A percentile compares a stretch with the other conserved stretches of the same genome.
Conservation (phyloP, 768 basidiomycete genomes). For the Pleurotus pulmonarius region DNA sequence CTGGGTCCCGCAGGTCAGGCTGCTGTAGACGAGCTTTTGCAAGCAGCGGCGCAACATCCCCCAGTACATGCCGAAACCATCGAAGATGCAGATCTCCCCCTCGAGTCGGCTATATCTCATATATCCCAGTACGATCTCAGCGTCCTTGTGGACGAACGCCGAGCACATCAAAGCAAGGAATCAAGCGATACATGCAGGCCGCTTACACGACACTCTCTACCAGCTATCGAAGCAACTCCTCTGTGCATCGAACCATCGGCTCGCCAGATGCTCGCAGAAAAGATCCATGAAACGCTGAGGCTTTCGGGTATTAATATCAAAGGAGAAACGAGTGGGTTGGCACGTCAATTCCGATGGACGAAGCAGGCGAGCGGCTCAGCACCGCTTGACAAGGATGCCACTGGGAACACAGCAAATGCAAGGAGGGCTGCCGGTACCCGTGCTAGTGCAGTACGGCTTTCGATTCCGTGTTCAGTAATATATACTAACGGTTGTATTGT, state of each 20-base stretch:
- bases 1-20: neutral
- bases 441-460: neutral
- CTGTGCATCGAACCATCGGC: neutral
- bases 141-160: conserved; percentile 6
- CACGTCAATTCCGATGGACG: neutral
- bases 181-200: conserved; percentile 4
- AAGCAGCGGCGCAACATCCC: too few relatives aligned
- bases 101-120: neutral
- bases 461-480: neutral
- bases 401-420: neutral
- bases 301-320: neutral
- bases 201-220: too few relatives aligned
- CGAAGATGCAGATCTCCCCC: neutral
- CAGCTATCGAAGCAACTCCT: neutral
- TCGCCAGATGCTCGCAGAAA: neutral
- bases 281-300: neutral
- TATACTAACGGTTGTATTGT: neutral
- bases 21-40: neutral
- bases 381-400: too few relatives aligned
- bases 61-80: too few relatives aligned
- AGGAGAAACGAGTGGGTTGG: neutral
- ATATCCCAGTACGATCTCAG: conserved; percentile 3
- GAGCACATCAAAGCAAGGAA: conserved; percentile 16
- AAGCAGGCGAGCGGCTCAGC: neutral
- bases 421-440: neutral